Evolutionary conservation across 2,329 filamentous ascomycete genomes (phyloP).

Genomic region (Zalaria obscura): DNA sequence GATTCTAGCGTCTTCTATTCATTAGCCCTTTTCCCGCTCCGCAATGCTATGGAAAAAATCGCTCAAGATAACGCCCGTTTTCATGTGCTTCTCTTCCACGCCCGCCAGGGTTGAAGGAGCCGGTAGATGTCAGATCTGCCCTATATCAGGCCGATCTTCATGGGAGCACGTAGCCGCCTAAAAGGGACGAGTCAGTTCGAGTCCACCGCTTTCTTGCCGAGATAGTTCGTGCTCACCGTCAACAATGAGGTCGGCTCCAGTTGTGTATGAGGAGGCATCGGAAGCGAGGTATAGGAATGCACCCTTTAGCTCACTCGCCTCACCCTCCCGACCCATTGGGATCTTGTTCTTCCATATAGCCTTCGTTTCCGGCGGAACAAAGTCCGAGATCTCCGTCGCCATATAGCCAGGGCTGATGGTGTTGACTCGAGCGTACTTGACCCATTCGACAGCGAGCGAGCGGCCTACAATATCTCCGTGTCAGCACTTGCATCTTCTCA

Average conservation of each 20-base stretch:
- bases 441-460: conserved; percentile 60
- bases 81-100: too few relatives aligned
- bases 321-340: conserved; percentile 57
- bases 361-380: conserved; percentile 52
- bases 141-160: background rate
- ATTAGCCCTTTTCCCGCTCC: too few relatives aligned
- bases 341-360: conserved; percentile 65
- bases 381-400: conserved; percentile 55
- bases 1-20: too few relatives aligned
- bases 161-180: conserved; percentile 4
- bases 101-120: too few relatives aligned
- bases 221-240: conserved; percentile 52
- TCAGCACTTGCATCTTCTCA: too few relatives aligned
- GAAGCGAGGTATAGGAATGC: conserved; percentile 70
- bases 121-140: too few relatives aligned
- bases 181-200: background rate
- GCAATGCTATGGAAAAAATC: too few relatives aligned
- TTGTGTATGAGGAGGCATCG: conserved; percentile 73
- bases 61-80: too few relatives aligned
- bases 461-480: conserved; percentile 7
- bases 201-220: background rate
- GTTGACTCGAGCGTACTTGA: conserved; percentile 59
- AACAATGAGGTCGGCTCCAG: conserved; percentile 49
- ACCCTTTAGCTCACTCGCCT: conserved; percentile 64
- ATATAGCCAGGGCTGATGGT: conserved; percentile 61